Percentiles rank a stretch among this genome's conserved stretches.
Evolutionary conservation across 176 grass and related monocot genomes (phyloP).

Genomic region (Eragrostis nindensis): DNA sequence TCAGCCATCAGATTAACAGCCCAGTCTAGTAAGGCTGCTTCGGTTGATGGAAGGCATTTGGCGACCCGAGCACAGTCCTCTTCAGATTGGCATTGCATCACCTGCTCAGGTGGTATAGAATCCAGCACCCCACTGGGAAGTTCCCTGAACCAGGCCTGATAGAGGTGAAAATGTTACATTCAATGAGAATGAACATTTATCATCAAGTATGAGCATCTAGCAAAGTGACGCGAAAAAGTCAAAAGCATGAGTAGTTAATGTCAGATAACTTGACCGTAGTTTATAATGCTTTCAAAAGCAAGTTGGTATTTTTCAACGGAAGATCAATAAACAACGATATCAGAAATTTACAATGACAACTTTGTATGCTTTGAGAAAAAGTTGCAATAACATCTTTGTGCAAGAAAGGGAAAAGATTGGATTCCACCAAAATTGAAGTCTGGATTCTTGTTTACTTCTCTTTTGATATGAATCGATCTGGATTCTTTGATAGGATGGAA

Average conservation of each 20-base stretch:
- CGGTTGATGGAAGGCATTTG: conserved; percentile 54
- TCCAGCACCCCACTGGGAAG: conserved; percentile 66
- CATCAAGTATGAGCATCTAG: not conserved
- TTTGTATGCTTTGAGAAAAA: conserved; percentile 22
- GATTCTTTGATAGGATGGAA: not conserved
- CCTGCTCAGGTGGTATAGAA: conserved; percentile 68
- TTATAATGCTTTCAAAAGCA: conserved; percentile 23
- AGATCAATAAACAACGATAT: not conserved
- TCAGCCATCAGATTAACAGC: conserved; percentile 89
- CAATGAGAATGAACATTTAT: conserved; percentile 20
- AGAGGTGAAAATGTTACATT: conserved; percentile 14
- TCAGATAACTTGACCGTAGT: conserved; percentile 3
- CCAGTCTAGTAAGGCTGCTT: conserved; percentile 82
- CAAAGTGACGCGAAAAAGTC: not conserved
- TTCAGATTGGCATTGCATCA: conserved; percentile 87
- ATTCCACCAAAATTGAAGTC: conserved; percentile 24
- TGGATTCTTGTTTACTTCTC: not conserved
- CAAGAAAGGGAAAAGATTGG: conserved; percentile 25
- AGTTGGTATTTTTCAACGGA: conserved; percentile 30
- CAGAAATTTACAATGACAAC: not conserved
- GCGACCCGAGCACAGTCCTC: conserved; percentile 60
- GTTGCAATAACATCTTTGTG: conserved; percentile 17
- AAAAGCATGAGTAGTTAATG: not conserved
- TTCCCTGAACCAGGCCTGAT: conserved; percentile 92
- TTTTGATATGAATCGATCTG: not conserved